phyloP scores from a whole-genome alignment of 441 rosid genomes.

The Syzygium syzygioides region DNA sequence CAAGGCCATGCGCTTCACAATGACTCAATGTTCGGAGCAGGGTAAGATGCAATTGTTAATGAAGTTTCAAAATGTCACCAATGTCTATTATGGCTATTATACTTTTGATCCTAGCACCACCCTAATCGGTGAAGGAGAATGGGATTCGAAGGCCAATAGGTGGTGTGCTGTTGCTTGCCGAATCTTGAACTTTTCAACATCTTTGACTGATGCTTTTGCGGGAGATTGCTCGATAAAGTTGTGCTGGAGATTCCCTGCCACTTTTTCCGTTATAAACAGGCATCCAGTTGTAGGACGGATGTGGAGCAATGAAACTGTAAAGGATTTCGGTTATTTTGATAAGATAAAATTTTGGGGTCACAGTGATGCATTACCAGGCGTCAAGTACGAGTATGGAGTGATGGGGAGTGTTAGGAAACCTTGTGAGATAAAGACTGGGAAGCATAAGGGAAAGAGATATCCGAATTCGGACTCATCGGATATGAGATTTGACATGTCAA shows the following conservation, averaged over 20 bases:
- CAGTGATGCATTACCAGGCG: slow-evolving; percentile 19
- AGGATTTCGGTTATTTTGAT: slow-evolving; percentile 38
- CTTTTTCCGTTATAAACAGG: slow-evolving; percentile 37
- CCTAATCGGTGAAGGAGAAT: slow-evolving; percentile 70
- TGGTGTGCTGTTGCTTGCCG: slow-evolving; percentile 65
- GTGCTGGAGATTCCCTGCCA: slow-evolving; percentile 57
- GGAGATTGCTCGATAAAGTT: slow-evolving; percentile 71
- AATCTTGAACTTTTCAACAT: slow-evolving; percentile 39
- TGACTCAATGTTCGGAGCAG: slow-evolving; percentile 33
- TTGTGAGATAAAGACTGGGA: slow-evolving; percentile 29
- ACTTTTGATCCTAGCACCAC: slow-evolving; percentile 57
- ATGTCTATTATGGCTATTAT: slow-evolving; percentile 16
- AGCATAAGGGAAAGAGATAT: slow-evolving; percentile 42
- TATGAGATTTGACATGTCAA: slow-evolving; percentile 60
- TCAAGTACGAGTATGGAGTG: slow-evolving; percentile 53
- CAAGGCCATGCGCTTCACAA: slow-evolving; percentile 30
- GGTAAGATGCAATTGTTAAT: slow-evolving; percentile 40
- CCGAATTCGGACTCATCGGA: slow-evolving; percentile 56
- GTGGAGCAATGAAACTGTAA: slow-evolving; percentile 44
- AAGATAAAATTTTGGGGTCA: slow-evolving; percentile 43
- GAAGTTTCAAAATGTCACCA: slow-evolving; percentile 33
- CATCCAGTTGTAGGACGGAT: slow-evolving; percentile 46
- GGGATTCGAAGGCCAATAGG: slow-evolving; percentile 62
- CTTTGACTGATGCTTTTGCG: slow-evolving; percentile 38
- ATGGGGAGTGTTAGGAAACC: slow-evolving; percentile 25